Conservation (phyloP, 108 stramenopile genomes). For the Hondaea fermentalgiana region DNA sequence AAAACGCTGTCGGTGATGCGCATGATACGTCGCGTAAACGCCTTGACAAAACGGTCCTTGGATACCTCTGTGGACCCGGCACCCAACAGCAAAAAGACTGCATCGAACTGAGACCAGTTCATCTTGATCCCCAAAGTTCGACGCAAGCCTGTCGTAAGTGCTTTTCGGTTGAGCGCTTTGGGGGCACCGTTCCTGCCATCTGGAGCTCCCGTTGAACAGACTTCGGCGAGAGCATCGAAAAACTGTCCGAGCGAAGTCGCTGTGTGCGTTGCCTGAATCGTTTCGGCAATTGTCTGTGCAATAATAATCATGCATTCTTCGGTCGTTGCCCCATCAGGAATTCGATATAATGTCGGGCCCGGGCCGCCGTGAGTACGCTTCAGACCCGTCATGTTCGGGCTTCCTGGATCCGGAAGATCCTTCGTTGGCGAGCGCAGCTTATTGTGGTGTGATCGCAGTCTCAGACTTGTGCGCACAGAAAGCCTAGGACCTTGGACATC, state of each 20-base stretch:
- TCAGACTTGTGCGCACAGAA: neutral
- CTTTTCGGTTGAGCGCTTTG: neutral
- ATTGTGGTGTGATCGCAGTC: neutral
- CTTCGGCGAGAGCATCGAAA: slow-evolving; percentile 2
- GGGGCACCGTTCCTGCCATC: neutral
- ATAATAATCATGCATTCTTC: neutral
- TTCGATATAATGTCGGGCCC: neutral
- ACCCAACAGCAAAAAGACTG: neutral
- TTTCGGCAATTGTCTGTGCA: neutral
- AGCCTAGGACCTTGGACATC: neutral
- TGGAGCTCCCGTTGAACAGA: neutral
- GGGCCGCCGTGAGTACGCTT: neutral
- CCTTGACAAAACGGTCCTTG: neutral
- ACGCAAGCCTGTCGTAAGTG: neutral
- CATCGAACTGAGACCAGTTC: neutral
- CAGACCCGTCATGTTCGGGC: neutral
- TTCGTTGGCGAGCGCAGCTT: neutral
- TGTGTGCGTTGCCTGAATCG: neutral
- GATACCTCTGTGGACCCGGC: neutral
- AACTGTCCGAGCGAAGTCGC: neutral
- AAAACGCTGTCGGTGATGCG: neutral
- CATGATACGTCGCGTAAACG: neutral
- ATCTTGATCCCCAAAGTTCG: neutral
- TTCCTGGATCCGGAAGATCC: neutral
- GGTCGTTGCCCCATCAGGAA: neutral